Conservation (phyloP, 73 alveolate genomes). For the Uronychia setigera region DNA sequence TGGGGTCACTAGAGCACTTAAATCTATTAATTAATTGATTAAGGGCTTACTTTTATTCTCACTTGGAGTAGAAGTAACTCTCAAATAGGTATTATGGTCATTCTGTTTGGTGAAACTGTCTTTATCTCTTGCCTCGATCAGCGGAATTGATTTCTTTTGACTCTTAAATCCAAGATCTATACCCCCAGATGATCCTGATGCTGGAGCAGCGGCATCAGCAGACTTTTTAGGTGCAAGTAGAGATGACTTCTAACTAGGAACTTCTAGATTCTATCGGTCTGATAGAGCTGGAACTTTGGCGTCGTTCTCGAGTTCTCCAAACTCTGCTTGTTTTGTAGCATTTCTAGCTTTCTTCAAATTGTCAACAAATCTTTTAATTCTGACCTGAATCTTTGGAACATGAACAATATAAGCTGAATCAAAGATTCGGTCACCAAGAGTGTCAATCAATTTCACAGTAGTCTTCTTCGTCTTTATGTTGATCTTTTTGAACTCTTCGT, state of each 20-base stretch:
- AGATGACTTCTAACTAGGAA: not conserved
- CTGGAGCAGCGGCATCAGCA: not conserved
- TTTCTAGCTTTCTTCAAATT: not conserved
- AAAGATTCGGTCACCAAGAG: slow-evolving; percentile 23
- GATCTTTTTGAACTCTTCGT: not conserved
- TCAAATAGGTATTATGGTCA: not conserved
- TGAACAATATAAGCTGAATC: slow-evolving; percentile 34
- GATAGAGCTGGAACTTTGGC: not conserved
- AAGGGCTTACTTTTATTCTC: not conserved
- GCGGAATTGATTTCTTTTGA: not conserved
- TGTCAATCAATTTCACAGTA: slow-evolving; percentile 9
- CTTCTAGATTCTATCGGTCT: not conserved
- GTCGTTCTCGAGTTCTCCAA: not conserved
- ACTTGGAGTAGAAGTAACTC: not conserved
- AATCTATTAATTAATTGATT: not conserved
- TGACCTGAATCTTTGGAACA: slow-evolving; percentile 28
- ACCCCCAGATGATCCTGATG: not conserved
- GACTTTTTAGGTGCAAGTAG: not conserved
- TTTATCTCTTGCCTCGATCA: not conserved
- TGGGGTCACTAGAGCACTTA: not conserved
- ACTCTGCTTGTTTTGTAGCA: not conserved
- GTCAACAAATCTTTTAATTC: slow-evolving; percentile 13
- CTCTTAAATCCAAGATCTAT: not conserved
- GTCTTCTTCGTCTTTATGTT: not conserved
- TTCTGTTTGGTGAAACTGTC: not conserved